These are phyloP conservation scores for Vitellaria paradoxa DNA, from an alignment of 179 eudicot species.

Conservation along the genomic window DNA sequence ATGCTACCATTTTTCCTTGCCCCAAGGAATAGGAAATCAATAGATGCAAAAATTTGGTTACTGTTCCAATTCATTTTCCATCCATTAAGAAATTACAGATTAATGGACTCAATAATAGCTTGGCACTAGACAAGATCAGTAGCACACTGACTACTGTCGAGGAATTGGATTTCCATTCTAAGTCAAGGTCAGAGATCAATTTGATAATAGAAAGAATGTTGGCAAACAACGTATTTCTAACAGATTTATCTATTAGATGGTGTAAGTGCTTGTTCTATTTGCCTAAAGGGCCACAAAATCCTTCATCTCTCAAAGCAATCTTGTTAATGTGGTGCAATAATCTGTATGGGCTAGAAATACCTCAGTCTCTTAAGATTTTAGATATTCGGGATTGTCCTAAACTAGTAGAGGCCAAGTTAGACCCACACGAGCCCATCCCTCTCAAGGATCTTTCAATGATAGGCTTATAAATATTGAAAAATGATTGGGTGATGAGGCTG, in stretches of 20 bases:
- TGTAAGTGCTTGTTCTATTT: background rate
- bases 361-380: background rate
- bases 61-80: background rate
- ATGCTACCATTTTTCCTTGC: background rate
- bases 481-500: background rate
- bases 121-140: background rate
- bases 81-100: background rate
- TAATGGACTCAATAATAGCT: background rate
- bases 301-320: background rate
- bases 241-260: too few relatives aligned
- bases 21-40: background rate
- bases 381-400: background rate
- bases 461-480: too few relatives aligned
- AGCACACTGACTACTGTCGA: background rate
- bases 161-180: background rate
- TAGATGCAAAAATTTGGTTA: background rate
- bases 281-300: background rate
- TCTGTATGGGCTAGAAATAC: background rate
- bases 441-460: too few relatives aligned
- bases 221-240: too few relatives aligned
- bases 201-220: background rate
- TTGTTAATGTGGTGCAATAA: conserved; percentile 16
- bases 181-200: background rate
- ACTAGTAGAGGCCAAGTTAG: background rate
- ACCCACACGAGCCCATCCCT: too few relatives aligned